Conservation (phyloP, 73 alveolate genomes). For the Breviolum minutum region DNA sequence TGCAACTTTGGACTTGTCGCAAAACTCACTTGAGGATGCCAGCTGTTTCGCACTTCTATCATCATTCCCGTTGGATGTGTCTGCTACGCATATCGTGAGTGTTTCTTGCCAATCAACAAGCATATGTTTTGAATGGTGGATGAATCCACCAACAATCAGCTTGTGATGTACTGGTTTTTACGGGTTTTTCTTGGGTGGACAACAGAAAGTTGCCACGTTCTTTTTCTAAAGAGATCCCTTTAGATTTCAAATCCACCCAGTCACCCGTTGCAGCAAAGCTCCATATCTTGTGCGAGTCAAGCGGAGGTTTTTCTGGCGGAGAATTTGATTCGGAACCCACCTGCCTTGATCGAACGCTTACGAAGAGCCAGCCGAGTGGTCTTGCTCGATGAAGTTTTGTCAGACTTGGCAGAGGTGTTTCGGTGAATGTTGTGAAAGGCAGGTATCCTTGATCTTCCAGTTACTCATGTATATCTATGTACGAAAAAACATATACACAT, state of each 20-base stretch:
- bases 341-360: slow-evolving; percentile 44
- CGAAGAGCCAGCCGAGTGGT: background rate
- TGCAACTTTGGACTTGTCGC: background rate
- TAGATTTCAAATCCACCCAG: background rate
- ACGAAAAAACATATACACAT: too few relatives aligned
- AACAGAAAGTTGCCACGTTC: background rate
- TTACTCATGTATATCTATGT: too few relatives aligned
- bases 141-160: too few relatives aligned
- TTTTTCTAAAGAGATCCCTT: background rate
- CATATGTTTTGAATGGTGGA: too few relatives aligned
- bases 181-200: too few relatives aligned
- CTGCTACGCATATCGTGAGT: background rate
- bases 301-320: background rate
- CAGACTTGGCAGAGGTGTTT: background rate
- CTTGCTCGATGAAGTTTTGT: background rate
- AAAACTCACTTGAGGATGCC: background rate
- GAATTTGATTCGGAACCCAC: slow-evolving; percentile 37
- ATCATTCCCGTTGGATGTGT: background rate
- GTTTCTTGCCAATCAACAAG: background rate
- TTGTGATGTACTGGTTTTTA: too few relatives aligned
- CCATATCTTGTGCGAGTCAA: background rate
- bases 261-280: too few relatives aligned
- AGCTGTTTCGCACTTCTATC: slow-evolving; percentile 41
- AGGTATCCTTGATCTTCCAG: too few relatives aligned
- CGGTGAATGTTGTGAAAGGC: background rate